Evolutionary conservation across 2,329 filamentous ascomycete species (phyloP).

Genomic region (Alternaria solani): DNA sequence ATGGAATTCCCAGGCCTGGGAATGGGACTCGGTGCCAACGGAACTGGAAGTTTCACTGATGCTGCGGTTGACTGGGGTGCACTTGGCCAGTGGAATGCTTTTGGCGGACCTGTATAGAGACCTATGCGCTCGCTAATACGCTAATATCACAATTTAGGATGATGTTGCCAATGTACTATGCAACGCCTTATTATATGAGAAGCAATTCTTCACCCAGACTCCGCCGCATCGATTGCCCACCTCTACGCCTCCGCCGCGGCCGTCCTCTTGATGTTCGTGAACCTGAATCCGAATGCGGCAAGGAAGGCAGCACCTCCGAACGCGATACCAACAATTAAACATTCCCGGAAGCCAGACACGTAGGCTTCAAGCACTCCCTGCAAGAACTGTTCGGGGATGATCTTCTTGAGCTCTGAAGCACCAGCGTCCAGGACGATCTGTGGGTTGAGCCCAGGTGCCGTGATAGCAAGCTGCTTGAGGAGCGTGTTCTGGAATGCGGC

Average conservation of each 20-base stretch:
- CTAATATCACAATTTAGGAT: constrained; percentile 6
- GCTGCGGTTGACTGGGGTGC: constrained; percentile 34
- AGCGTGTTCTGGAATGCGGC: constrained; percentile 53
- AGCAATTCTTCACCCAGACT: neutral
- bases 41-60: constrained; percentile 1
- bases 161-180: too few relatives aligned
- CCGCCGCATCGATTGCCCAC: neutral
- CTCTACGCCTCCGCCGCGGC: neutral
- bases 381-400: neutral
- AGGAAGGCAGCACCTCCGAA: constrained; percentile 8
- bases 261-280: constrained; percentile 6
- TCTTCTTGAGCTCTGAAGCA: constrained; percentile 30
- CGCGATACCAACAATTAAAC: constrained; percentile 3
- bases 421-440: constrained; percentile 48
- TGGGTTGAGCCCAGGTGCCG: constrained; percentile 37
- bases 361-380: constrained; percentile 7
- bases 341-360: constrained; percentile 1
- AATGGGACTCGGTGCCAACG: constrained; percentile 22
- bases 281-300: neutral
- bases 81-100: constrained; percentile 39
- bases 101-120: constrained; percentile 5
- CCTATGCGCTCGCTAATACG: too few relatives aligned
- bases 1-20: constrained; percentile 35
- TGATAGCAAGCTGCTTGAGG: constrained; percentile 34
- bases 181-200: neutral